These are phyloP conservation scores for Trichosporon sp. DNA, from an alignment of 1,284 basidiomycete species.

Conservation along the genomic window DNA sequence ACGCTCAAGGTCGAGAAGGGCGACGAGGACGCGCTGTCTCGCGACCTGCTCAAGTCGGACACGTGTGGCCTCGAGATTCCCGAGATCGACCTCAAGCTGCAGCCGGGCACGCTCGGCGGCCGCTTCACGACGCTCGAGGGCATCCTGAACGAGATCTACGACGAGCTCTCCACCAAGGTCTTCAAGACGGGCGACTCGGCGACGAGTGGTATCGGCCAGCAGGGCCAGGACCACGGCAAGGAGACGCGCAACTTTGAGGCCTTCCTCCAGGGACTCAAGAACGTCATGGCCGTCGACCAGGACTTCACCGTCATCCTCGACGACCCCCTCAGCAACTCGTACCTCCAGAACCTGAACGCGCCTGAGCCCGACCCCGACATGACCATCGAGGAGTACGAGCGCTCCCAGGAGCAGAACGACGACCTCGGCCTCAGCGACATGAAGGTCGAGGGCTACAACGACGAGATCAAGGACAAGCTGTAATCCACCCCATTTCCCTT, in stretches of 20 bases:
- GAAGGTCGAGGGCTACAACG: constrained; percentile 81
- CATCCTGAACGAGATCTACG: constrained; percentile 90
- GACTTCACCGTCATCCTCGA: constrained; percentile 92
- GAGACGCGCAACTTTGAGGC: constrained; percentile 66
- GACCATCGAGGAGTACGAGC: constrained; percentile 78
- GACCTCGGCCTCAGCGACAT: constrained; percentile 96
- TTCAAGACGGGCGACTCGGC: constrained; percentile 63
- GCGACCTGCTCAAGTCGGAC: constrained; percentile 95
- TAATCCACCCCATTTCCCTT: not conserved
- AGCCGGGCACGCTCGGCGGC: constrained; percentile 94
- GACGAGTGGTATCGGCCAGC: constrained; percentile 46
- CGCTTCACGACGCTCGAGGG: constrained; percentile 98
- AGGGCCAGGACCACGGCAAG: constrained; percentile 46
- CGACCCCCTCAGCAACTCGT: constrained; percentile 93
- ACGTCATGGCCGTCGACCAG: constrained; percentile 71
- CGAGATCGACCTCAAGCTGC: constrained; percentile 90
- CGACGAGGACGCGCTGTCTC: constrained; percentile 88
- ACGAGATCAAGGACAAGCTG: constrained; percentile 42
- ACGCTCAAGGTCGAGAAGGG: constrained; percentile 75
- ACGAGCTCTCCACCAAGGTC: constrained; percentile 90
- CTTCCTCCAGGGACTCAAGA: constrained; percentile 80
- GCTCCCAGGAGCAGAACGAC: constrained; percentile 90
- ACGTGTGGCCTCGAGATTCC: constrained; percentile 88
- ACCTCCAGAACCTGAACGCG: constrained; percentile 92
- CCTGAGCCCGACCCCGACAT: constrained; percentile 91